Evolutionary conservation across 1,139 yeast genomes (phyloP).

Genomic region (Geotrichum klebahnii): DNA sequence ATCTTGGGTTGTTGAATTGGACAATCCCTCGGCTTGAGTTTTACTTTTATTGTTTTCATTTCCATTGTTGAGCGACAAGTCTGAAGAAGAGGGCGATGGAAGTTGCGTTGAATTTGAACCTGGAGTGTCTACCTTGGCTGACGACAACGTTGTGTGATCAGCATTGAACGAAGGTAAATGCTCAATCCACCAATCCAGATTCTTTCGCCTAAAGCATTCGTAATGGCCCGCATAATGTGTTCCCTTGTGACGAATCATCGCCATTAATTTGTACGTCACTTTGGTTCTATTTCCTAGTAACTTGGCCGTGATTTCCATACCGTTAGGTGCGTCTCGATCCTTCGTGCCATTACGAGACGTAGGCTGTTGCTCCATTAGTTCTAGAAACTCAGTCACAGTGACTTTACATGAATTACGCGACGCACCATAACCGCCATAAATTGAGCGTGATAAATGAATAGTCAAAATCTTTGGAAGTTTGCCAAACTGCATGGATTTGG

Average conservation of each 20-base stretch:
- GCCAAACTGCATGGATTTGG: slow-evolving; percentile 57
- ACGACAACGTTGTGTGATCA: not conserved
- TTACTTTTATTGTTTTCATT: too few species aligned
- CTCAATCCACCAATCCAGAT: slow-evolving; percentile 31
- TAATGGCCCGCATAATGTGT: slow-evolving; percentile 86
- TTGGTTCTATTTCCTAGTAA: slow-evolving; percentile 19
- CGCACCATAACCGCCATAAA: slow-evolving; percentile 65
- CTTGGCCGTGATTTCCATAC: slow-evolving; percentile 29
- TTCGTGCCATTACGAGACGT: slow-evolving; percentile 24
- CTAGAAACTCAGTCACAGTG: slow-evolving; percentile 55
- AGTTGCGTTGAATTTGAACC: not conserved
- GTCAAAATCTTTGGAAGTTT: slow-evolving; percentile 68
- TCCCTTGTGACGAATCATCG: slow-evolving; percentile 81
- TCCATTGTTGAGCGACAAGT: not conserved
- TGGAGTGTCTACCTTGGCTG: not conserved
- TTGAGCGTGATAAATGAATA: slow-evolving; percentile 77
- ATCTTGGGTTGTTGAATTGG: not conserved
- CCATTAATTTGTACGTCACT: slow-evolving; percentile 53
- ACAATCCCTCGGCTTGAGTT: too few species aligned
- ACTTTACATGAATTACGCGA: slow-evolving; percentile 76
- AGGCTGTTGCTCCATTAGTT: slow-evolving; percentile 38
- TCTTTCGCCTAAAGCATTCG: slow-evolving; percentile 39
- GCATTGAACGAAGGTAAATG: slow-evolving; percentile 9
- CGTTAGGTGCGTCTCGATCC: slow-evolving; percentile 45
- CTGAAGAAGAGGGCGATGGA: not conserved